Base-by-base conservation (phyloP, 768 basidiomycete genomes). In the Epithele typhae region DNA sequence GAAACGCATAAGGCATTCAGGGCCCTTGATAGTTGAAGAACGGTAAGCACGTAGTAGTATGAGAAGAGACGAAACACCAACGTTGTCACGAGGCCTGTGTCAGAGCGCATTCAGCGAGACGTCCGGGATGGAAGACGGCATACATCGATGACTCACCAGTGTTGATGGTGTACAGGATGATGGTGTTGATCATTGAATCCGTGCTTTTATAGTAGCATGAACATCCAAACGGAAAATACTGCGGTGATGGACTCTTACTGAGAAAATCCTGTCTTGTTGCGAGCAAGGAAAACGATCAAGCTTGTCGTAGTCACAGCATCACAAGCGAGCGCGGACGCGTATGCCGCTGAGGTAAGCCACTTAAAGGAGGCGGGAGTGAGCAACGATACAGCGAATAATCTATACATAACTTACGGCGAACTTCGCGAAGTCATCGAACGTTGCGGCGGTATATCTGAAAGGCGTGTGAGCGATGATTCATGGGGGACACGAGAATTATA, bases 141-240 rank as follows among this genome's bases (percentile, higher is more conserved):
- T 7, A 14, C 7, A 30, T 30, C 27, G 27, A 14, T 7, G 0
- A 37, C 47, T 15, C 2, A 48, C 47, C 47, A 3, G 47, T 48
- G 22, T 48, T 48, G 47, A 48, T 41, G 17, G 40, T 34, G 22
- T 48, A 48, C 15, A 48, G 27, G 15, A 37, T 43, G 21, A 43
- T n/a, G 7, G 32, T 11, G 25, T 48, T 41, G 25, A 48, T 32
- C 21, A 43, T 3, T 3, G 41, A 43, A 24, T 48, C 47, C 25
- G 41, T 48, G 24, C 12, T 5, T 9, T 4, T 22, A 25, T 6
- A n/a, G 23, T 8, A 37, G 14, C 41, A 25, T 33, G 1, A 5
- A 15, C 17, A 33, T 3, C 4, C 4, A 22, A 7, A 7, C 27
- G 14, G 8, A 30, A 30, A 30, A 30, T 14, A 7, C 27, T 6